Conservation (phyloP, 768 basidiomycete genomes). For the Leucosporidium scottii region DNA sequence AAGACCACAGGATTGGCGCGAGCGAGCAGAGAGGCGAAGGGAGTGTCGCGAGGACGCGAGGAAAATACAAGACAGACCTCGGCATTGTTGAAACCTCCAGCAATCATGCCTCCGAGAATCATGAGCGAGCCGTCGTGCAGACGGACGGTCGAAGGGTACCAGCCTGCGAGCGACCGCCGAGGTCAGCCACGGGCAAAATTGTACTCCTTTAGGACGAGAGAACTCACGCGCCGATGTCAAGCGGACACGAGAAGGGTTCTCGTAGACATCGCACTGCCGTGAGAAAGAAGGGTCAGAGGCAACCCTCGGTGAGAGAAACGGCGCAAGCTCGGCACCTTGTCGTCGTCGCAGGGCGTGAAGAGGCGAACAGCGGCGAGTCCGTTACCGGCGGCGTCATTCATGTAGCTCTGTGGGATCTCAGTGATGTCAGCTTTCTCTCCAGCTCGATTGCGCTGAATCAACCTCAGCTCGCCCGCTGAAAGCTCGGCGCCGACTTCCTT, state of each 20-base stretch:
- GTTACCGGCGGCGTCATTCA: constrained; percentile 62
- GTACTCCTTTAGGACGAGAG: too few species aligned
- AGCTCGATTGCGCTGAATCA: too few species aligned
- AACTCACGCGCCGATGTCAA: constrained; percentile 51
- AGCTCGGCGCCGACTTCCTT: too few species aligned
- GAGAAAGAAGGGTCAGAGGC: not conserved
- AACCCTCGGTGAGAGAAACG: too few species aligned
- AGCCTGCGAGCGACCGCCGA: constrained; percentile 40
- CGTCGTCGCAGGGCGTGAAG: constrained; percentile 50
- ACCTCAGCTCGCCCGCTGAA: too few species aligned
- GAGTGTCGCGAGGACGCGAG: too few species aligned
- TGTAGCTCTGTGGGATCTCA: not conserved
- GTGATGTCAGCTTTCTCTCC: too few species aligned
- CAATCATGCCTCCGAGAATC: constrained; percentile 52
- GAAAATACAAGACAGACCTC: too few species aligned
- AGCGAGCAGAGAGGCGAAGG: too few species aligned
- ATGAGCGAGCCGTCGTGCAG: constrained; percentile 65
- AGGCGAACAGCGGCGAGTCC: constrained; percentile 68
- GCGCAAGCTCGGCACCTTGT: constrained; percentile 33
- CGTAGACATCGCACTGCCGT: constrained; percentile 54
- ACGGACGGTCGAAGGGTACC: constrained; percentile 44
- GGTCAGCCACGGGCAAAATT: too few species aligned
- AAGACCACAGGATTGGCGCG: too few species aligned
- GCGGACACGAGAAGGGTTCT: constrained; percentile 70
- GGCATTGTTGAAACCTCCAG: not conserved